Percentiles rank a stretch among this genome's conserved stretches.
These are phyloP conservation scores for Phaeosphaeria sp. DNA, from an alignment of 2,329 filamentous ascomycete species.

Conservation along the genomic window DNA sequence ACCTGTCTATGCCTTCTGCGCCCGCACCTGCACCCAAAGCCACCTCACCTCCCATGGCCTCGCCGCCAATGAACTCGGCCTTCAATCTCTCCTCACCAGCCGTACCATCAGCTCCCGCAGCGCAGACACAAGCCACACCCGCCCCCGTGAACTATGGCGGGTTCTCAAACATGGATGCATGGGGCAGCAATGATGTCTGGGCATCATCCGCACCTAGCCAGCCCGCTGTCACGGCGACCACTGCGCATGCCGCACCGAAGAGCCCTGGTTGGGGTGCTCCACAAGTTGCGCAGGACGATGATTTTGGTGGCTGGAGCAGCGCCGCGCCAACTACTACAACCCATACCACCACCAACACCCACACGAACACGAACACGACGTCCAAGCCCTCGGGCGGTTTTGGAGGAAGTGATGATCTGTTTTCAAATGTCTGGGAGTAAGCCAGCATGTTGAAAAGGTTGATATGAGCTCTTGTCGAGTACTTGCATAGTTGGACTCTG, in stretches of 20 bases:
- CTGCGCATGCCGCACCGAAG: slow-evolving; percentile 51
- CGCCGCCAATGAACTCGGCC: slow-evolving; percentile 65
- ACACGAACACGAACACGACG: slow-evolving; percentile 15
- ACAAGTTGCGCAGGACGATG: slow-evolving; percentile 81
- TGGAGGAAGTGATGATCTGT: slow-evolving; percentile 78
- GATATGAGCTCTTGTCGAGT: neutral
- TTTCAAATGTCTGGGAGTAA: slow-evolving; percentile 94
- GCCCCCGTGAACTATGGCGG: slow-evolving; percentile 49
- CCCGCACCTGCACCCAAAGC: slow-evolving; percentile 35
- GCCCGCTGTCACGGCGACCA: slow-evolving; percentile 39
- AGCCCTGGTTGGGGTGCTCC: slow-evolving; percentile 64
- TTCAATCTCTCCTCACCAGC: slow-evolving; percentile 64
- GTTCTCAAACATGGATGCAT: slow-evolving; percentile 72
- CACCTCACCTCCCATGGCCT: slow-evolving; percentile 36
- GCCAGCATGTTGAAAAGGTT: too few species aligned
- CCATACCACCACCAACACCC: slow-evolving; percentile 44
- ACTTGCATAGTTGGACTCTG: neutral
- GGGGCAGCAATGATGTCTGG: slow-evolving; percentile 87
- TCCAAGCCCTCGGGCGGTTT: slow-evolving; percentile 61
- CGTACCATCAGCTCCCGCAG: slow-evolving; percentile 46
- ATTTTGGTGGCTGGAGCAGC: slow-evolving; percentile 95
- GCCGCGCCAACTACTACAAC: slow-evolving; percentile 66
- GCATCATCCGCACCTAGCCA: slow-evolving; percentile 67
- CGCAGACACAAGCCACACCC: slow-evolving; percentile 39
- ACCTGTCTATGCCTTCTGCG: slow-evolving; percentile 61